Evolutionary conservation across 371 early-diverging fungal species (phyloP).

Genomic region (Fennellomyces sp.): DNA sequence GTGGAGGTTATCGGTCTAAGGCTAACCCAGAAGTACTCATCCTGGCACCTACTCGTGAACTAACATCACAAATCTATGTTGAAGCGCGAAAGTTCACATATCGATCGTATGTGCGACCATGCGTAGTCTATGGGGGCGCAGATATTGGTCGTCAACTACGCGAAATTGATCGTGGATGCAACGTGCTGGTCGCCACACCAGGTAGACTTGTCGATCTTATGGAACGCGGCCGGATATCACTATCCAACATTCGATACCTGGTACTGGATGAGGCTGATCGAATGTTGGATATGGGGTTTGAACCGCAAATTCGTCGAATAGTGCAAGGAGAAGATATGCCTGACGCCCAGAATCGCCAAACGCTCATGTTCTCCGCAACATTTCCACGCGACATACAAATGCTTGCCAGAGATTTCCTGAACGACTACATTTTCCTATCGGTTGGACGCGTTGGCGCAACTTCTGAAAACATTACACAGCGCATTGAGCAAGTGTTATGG

Average conservation of each 20-base stretch:
- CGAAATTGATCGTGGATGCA: conserved; percentile 84
- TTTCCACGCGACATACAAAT: conserved; percentile 93
- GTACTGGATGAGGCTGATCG: conserved; percentile 98
- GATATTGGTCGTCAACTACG: conserved; percentile 81
- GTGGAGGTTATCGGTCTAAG: conserved; percentile 83
- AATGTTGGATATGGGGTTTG: conserved; percentile 99
- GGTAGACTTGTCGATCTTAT: conserved; percentile 97
- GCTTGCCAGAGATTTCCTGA: conserved; percentile 91
- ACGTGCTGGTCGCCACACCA: conserved; percentile 98
- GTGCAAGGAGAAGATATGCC: conserved; percentile 76
- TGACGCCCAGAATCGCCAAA: conserved; percentile 32
- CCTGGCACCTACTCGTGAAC: conserved; percentile 94
- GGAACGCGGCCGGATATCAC: conserved; percentile 73
- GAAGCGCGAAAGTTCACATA: conserved; percentile 39
- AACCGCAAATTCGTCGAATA: conserved; percentile 90
- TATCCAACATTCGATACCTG: conserved; percentile 82
- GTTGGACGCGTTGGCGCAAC: conserved; percentile 61
- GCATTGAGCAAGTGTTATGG: conserved; percentile 21
- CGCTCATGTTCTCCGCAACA: conserved; percentile 98
- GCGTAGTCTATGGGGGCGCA: conserved; percentile 93
- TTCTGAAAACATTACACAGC: conserved; percentile 52
- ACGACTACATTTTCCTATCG: conserved; percentile 48
- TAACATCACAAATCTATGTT: conserved; percentile 80
- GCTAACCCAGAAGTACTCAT: conserved; percentile 84
- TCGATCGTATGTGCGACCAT: conserved; percentile 28